Evolutionary conservation across 169 alveolate genomes (phyloP).

Genomic region (Cryptosporidium tyzzeri): DNA sequence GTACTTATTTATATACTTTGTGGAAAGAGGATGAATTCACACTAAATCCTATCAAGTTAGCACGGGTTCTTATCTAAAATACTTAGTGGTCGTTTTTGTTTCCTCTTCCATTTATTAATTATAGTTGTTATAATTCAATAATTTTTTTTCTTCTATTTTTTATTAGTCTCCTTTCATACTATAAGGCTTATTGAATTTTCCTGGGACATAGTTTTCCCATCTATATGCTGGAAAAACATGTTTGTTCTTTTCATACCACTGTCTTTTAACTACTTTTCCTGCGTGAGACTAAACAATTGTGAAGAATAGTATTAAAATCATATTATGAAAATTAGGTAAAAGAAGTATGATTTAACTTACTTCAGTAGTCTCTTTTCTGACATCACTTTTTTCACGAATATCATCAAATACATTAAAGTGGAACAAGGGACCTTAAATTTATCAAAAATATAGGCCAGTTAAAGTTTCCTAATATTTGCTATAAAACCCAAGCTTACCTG

Average conservation of each 20-base stretch:
- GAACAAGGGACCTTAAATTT: conserved; percentile 77
- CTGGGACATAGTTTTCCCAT: conserved; percentile 80
- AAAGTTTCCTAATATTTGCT: not conserved
- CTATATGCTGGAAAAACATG: conserved; percentile 85
- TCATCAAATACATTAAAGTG: conserved; percentile 80
- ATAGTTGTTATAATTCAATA: not conserved
- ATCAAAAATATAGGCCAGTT: not conserved
- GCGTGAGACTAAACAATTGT: conserved; percentile 78
- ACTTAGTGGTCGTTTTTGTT: not conserved
- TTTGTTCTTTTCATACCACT: conserved; percentile 84
- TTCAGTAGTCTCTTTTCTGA: conserved; percentile 78
- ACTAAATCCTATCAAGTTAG: conserved; percentile 28
- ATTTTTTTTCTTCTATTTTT: not conserved
- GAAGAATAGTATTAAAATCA: not conserved
- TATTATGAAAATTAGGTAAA: not conserved
- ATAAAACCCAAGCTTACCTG: conserved; percentile 59
- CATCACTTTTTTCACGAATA: conserved; percentile 73
- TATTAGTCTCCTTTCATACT: conserved; percentile 26
- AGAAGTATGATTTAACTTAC: not conserved
- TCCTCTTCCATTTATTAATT: not conserved
- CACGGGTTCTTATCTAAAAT: conserved; percentile 7
- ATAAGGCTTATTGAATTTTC: conserved; percentile 64
- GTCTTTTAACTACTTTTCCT: conserved; percentile 82
- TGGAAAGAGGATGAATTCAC: conserved; percentile 52
- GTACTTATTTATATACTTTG: conserved; percentile 19